Conservation (phyloP, 768 basidiomycete species). For the Gymnopilus dilepis region DNA sequence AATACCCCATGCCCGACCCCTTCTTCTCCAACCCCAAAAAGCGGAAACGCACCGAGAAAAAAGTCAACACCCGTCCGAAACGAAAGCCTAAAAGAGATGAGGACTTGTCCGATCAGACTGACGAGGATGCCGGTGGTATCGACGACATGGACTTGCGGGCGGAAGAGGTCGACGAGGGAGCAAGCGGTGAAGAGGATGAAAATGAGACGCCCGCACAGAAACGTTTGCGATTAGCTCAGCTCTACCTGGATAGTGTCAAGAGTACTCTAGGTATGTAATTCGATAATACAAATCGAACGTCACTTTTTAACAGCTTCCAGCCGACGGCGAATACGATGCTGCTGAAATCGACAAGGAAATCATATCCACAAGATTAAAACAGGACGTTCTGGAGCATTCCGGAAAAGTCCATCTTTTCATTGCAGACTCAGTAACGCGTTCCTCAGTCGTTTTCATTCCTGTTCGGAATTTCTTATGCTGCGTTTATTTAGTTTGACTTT, state of each 20-base stretch:
- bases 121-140: constrained; percentile 56
- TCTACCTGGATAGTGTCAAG: constrained; percentile 88
- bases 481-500: constrained; percentile 58
- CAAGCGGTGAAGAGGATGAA: constrained; percentile 83
- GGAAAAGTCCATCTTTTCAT: constrained; percentile 87
- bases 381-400: constrained; percentile 89
- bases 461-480: not conserved
- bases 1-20: constrained; percentile 70
- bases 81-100: constrained; percentile 50
- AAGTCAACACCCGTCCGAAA: constrained; percentile 27
- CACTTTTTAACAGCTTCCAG: constrained; percentile 35
- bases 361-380: constrained; percentile 86
- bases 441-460: constrained; percentile 14
- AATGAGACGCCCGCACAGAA: constrained; percentile 94
- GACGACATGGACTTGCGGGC: constrained; percentile 78
- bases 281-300: not conserved
- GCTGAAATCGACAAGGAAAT: constrained; percentile 95
- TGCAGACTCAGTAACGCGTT: constrained; percentile 61
- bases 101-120: constrained; percentile 70
- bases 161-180: constrained; percentile 53
- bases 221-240: constrained; percentile 84
- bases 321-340: constrained; percentile 92
- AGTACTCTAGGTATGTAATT: constrained; percentile 64
- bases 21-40: constrained; percentile 79
- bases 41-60: constrained; percentile 56